Percentiles rank a stretch among this genome's conserved stretches.
Conservation (phyloP, 805 yeast species). For the Yarrowia sp. region DNA sequence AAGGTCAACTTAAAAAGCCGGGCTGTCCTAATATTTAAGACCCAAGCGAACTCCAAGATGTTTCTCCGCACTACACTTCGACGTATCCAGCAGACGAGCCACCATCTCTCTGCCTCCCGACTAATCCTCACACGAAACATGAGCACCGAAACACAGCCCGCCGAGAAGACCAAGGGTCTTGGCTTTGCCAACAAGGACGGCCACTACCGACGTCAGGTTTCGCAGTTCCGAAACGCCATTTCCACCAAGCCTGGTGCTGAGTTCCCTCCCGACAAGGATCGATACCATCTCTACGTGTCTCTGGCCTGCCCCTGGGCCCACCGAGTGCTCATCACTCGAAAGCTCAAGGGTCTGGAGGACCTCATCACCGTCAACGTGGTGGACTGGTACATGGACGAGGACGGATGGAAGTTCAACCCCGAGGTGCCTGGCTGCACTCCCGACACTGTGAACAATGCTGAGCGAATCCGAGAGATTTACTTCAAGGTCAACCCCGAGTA, state of each 20-base stretch:
- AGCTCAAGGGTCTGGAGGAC: slow-evolving; percentile 72
- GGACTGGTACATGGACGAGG: slow-evolving; percentile 85
- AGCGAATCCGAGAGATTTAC: slow-evolving; percentile 73
- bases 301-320: slow-evolving; percentile 98
- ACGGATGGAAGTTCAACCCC: slow-evolving; percentile 86
- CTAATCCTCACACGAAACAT: slow-evolving; percentile 16
- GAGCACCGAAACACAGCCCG: slow-evolving; percentile 21
- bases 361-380: slow-evolving; percentile 68
- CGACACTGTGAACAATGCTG: slow-evolving; percentile 66
- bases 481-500: slow-evolving; percentile 77
- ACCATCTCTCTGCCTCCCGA: neutral
- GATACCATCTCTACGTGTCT: slow-evolving; percentile 89
- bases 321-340: slow-evolving; percentile 74
- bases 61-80: slow-evolving; percentile 22
- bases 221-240: slow-evolving; percentile 68
- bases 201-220: slow-evolving; percentile 43
- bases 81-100: slow-evolving; percentile 14
- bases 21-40: neutral
- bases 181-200: slow-evolving; percentile 42
- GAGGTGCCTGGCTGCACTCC: slow-evolving; percentile 59
- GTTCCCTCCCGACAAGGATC: slow-evolving; percentile 74
- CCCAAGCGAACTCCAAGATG: neutral
- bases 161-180: slow-evolving; percentile 33
- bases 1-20: slow-evolving; percentile 12
- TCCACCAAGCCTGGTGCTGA: slow-evolving; percentile 63